Evolutionary conservation across 768 basidiomycete genomes (phyloP).

Genomic region (Favolaschia claudopus): DNA sequence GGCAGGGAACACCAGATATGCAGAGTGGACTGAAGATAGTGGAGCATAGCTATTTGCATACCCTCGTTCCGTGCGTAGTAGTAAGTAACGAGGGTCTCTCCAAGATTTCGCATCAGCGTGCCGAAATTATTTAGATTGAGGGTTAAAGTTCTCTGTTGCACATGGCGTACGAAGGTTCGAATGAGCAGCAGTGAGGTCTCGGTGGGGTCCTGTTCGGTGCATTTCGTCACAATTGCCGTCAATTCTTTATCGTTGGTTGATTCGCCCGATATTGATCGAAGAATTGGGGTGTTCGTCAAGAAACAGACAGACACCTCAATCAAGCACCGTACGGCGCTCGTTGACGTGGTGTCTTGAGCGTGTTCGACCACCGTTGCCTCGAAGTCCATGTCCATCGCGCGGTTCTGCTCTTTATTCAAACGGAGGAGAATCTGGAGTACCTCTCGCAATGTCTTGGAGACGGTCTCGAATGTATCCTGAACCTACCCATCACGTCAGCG

Average conservation of each 20-base stretch:
- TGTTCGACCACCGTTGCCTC: constrained; percentile 50
- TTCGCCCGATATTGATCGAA: constrained; percentile 66
- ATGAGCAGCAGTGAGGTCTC: constrained; percentile 68
- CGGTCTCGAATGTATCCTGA: constrained; percentile 50
- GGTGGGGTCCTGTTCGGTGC: constrained; percentile 43
- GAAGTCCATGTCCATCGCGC: constrained; percentile 55
- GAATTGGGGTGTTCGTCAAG: constrained; percentile 66
- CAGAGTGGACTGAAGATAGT: constrained; percentile 70
- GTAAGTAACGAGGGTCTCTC: constrained; percentile 59
- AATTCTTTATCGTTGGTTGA: constrained; percentile 70
- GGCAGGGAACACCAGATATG: constrained; percentile 58
- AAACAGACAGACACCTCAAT: constrained; percentile 64
- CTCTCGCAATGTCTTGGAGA: constrained; percentile 43
- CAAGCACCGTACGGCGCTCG: constrained; percentile 42
- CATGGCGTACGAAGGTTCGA: constrained; percentile 60
- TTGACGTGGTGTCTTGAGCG: constrained; percentile 37
- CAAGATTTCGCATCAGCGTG: constrained; percentile 61
- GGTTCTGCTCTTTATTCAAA: constrained; percentile 27
- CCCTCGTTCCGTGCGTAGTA: constrained; percentile 59
- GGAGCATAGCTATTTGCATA: constrained; percentile 61
- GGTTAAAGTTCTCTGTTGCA: constrained; percentile 61
- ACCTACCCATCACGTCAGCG: constrained; percentile 47
- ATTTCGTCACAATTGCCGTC: constrained; percentile 57
- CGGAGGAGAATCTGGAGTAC: constrained; percentile 49
- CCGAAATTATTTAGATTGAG: constrained; percentile 60